Conservation (phyloP, 176 grass and related monocot genomes). For the Miscanthus lutarioriparius region DNA sequence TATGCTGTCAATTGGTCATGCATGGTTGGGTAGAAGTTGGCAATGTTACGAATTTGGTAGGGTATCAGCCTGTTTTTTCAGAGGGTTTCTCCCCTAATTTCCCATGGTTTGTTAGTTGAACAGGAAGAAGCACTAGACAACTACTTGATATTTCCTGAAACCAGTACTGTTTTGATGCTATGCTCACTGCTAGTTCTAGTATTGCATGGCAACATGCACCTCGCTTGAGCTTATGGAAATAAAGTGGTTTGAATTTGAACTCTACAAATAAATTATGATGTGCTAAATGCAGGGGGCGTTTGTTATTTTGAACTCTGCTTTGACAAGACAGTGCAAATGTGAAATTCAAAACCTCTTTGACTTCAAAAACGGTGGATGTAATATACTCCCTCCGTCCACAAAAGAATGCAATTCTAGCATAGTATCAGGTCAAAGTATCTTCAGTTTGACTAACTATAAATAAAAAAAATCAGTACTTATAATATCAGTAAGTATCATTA, state of each 20-base stretch:
- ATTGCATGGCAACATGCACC: background rate
- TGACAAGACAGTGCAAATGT: background rate
- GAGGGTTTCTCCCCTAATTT: background rate
- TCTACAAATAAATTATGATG: slow-evolving; percentile 8
- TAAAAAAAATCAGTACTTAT: background rate
- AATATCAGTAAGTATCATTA: background rate
- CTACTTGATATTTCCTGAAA: background rate
- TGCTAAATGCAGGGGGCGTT: background rate
- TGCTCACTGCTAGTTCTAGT: slow-evolving; percentile 20
- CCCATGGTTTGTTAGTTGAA: background rate
- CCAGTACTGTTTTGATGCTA: background rate
- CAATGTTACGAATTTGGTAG: slow-evolving; percentile 1
- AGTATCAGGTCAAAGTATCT: background rate
- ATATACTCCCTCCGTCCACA: background rate
- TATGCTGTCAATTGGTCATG: background rate
- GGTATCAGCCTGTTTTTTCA: background rate
- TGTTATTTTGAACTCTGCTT: slow-evolving; percentile 2
- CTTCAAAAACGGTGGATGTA: background rate
- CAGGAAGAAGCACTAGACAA: slow-evolving; percentile 2
- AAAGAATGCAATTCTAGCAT: background rate
- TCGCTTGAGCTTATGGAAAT: background rate
- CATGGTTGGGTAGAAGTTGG: background rate
- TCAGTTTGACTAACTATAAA: background rate
- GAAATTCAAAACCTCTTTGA: background rate
- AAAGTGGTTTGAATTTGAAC: background rate